phyloP scores from a whole-genome alignment of 345 rosid genomes.

The Lepidium sativum region DNA sequence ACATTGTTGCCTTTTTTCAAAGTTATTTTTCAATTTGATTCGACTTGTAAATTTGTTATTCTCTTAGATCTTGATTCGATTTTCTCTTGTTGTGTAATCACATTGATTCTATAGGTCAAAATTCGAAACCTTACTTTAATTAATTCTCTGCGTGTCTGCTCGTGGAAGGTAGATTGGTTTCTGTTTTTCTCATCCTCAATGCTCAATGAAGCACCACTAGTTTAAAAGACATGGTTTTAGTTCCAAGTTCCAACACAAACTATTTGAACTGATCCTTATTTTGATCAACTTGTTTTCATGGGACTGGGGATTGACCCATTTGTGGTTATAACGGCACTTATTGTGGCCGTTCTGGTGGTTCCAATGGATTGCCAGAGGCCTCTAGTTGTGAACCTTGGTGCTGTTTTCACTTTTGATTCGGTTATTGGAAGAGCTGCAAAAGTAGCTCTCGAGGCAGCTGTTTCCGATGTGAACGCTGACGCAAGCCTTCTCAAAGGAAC shows the following conservation, averaged over 20 bases:
- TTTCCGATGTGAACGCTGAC: conserved; percentile 50
- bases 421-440: conserved; percentile 75
- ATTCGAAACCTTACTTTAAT: not conserved
- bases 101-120: not conserved
- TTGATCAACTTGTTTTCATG: conserved; percentile 14
- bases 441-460: conserved; percentile 60
- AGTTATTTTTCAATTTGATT: not conserved
- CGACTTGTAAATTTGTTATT: not conserved
- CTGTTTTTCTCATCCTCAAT: not conserved
- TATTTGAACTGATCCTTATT: not conserved
- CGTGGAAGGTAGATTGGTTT: not conserved
- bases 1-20: not conserved
- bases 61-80: conserved; percentile 2
- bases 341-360: conserved; percentile 22
- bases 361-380: conserved; percentile 36
- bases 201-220: not conserved
- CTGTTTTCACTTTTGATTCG: conserved; percentile 59
- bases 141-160: not conserved
- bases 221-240: not conserved
- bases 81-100: not conserved
- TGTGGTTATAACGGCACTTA: conserved; percentile 9
- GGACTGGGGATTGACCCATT: not conserved
- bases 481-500: conserved; percentile 46
- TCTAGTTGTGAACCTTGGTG: conserved; percentile 53
- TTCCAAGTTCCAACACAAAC: not conserved